Evolutionary conservation across 129 eudicot species (phyloP), one percentile per base, ranked within the genome.

Genomic region (Rutidosis leptorrhynchoides): DNA sequence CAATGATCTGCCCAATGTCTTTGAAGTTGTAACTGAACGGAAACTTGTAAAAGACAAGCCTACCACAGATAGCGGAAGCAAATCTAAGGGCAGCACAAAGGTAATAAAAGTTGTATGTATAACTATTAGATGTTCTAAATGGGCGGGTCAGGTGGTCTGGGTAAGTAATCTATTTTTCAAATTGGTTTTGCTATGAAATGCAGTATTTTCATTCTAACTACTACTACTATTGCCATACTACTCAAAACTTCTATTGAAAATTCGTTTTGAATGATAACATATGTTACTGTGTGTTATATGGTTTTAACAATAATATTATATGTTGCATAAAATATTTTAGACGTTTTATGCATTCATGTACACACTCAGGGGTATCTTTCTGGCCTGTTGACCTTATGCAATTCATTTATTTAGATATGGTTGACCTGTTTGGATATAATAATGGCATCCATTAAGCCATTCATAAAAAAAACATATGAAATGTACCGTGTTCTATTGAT

Each of bases 31-130:
- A 65, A 72, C 86, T n/a, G 94, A 81, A 64, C 78, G 85, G 74
- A 76, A 81, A 61, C 80, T 88, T 65, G 74, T 67, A 23, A 91
- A 85, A 79, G 97, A 83, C 66, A 85, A 81, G 85, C 85, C 84
- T 68, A 79, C 82, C 75, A 86, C 79, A 30, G 96, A 85, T 40
- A 81, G 94, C 57, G 88, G 94, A 66, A 91, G 90, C 84, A 87
- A 75, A 78, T 83, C 94, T 30, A 82, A 79, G 53, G 84, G 79
- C 45, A 60, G 82, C 81, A 74, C 83, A 73, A 91, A 91, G 88
- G 97, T 91, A 40, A 70, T 70, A 74, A n/a, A 70, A 58, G 4
- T 35, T 35, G 43, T 5, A 35, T 35, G 43, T 35, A n/a, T 35
- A 5, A 35, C 43, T 28, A 2, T 1, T 11, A 26, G 17, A 23